A percentile compares a stretch with the other conserved stretches of the same genome.
These are phyloP conservation scores for Hyaloscypha hepaticicola DNA, from an alignment of 495 filamentous ascomycete species.

Conservation along the genomic window DNA sequence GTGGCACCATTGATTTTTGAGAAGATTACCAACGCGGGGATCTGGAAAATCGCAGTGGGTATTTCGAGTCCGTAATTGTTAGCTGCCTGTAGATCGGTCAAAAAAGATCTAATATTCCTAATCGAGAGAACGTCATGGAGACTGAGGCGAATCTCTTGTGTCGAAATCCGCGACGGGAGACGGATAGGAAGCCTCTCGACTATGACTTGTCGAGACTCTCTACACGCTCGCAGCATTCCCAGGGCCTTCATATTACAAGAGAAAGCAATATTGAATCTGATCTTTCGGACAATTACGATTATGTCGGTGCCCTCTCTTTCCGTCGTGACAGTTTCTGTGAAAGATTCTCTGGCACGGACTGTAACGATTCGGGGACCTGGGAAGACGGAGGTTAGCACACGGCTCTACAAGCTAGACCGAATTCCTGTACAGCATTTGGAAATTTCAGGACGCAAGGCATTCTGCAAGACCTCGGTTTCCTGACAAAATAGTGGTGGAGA, in stretches of 20 bases:
- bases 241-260: not conserved
- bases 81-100: too few relatives aligned
- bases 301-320: too few relatives aligned
- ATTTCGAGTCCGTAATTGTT: too few relatives aligned
- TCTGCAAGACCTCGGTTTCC: too few relatives aligned
- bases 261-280: not conserved
- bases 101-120: too few relatives aligned
- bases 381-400: not conserved
- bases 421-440: too few relatives aligned
- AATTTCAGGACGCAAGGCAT: too few relatives aligned
- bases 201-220: not conserved
- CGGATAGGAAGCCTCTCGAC: not conserved
- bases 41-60: too few relatives aligned
- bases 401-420: too few relatives aligned
- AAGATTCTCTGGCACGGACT: not conserved
- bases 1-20: too few relatives aligned
- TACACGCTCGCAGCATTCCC: not conserved
- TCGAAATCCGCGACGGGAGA: not conserved
- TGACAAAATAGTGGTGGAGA: not conserved
- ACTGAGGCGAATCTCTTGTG: not conserved
- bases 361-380: not conserved
- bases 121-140: not conserved
- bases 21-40: too few relatives aligned
- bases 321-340: not conserved
- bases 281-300: not conserved